phyloP scores from a whole-genome alignment of 768 basidiomycete species.

The Lentinula sp. region DNA sequence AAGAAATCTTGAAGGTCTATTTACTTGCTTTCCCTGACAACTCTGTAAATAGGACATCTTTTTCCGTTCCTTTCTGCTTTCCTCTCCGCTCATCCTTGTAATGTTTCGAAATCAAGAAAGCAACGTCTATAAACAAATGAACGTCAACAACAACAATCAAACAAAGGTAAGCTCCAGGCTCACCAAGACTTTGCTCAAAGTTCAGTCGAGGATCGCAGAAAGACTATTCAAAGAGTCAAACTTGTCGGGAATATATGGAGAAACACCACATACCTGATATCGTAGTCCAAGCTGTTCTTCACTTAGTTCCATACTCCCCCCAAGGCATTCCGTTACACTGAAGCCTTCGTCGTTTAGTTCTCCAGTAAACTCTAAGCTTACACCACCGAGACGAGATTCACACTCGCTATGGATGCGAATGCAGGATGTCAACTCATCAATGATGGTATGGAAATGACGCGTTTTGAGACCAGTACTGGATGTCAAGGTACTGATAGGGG shows the following conservation, averaged over 20 bases:
- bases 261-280: constrained; percentile 58
- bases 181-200: constrained; percentile 91
- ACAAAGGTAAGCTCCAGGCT: constrained; percentile 16
- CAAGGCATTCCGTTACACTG: constrained; percentile 94
- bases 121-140: constrained; percentile 44
- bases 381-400: constrained; percentile 72
- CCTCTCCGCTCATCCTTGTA: constrained; percentile 63
- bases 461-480: constrained; percentile 83
- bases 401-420: constrained; percentile 73
- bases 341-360: constrained; percentile 88
- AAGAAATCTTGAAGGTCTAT: background rate
- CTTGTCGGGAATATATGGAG: background rate
- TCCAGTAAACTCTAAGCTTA: constrained; percentile 90
- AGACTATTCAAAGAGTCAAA: constrained; percentile 34
- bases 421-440: constrained; percentile 78
- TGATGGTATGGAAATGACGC: constrained; percentile 82
- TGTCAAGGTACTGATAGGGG: constrained; percentile 55
- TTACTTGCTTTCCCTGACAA: constrained; percentile 13
- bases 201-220: constrained; percentile 95
- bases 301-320: constrained; percentile 90
- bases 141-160: background rate
- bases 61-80: constrained; percentile 12
- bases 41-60: constrained; percentile 30
- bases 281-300: constrained; percentile 88
- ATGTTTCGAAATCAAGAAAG: constrained; percentile 79